Percentiles rank a stretch among this genome's conserved stretches.
phyloP scores from a whole-genome alignment of 352 stramenopile genomes.

The Proteromonas lacertae region DNA sequence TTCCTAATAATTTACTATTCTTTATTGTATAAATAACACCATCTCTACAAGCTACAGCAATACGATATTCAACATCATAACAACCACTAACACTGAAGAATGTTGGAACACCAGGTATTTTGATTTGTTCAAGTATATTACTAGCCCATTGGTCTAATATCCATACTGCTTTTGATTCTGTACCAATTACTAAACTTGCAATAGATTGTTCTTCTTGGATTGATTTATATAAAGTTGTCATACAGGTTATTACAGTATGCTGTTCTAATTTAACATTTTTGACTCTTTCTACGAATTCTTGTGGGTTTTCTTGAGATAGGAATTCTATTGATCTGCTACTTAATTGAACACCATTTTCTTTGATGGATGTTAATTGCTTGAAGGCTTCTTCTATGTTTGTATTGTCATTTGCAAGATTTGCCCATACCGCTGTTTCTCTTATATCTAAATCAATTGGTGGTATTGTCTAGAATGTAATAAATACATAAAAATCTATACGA shows the following conservation, averaged over 20 bases:
- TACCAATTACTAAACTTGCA: too few species aligned
- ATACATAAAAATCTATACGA: background rate
- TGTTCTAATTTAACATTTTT: constrained; percentile 3
- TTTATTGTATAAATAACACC: constrained; percentile 47
- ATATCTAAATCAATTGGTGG: constrained; percentile 26
- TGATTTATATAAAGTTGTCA: too few species aligned
- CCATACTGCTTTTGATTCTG: too few species aligned
- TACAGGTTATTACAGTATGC: constrained; percentile 24
- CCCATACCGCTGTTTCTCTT: constrained; percentile 5
- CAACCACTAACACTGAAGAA: constrained; percentile 3
- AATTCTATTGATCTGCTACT: background rate
- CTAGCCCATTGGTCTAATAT: constrained; percentile 9
- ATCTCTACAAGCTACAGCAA: constrained; percentile 39
- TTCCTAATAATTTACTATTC: constrained; percentile 32
- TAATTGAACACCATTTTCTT: background rate
- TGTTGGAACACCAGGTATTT: constrained; percentile 3
- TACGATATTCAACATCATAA: constrained; percentile 6
- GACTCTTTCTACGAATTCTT: background rate
- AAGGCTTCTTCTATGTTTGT: background rate
- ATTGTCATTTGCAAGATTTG: constrained; percentile 1
- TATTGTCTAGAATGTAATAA: background rate
- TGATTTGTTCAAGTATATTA: background rate
- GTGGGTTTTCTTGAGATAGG: background rate
- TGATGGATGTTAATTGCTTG: background rate
- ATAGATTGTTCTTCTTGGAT: too few species aligned